These are phyloP conservation scores for Russula lepida DNA, from an alignment of 768 basidiomycete species.

Conservation along the genomic window DNA sequence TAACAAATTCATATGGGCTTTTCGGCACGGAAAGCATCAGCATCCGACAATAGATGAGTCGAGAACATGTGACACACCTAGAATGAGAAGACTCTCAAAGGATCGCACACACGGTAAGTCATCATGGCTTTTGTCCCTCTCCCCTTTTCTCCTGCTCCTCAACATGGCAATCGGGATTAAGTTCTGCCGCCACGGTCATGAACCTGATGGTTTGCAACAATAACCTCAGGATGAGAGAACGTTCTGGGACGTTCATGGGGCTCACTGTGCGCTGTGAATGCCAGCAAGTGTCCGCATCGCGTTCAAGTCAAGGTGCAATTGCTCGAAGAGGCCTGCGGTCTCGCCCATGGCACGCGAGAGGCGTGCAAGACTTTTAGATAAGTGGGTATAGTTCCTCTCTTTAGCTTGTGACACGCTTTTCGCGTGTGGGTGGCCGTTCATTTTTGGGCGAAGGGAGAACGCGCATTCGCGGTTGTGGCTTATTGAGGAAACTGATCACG, in stretches of 20 bases:
- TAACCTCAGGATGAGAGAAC: background rate
- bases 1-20: conserved; percentile 3
- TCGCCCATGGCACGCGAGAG: conserved; percentile 61
- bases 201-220: conserved; percentile 29
- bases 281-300: conserved; percentile 76
- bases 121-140: background rate
- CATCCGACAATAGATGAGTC: conserved; percentile 1
- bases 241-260: background rate
- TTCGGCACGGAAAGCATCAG: conserved; percentile 7
- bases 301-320: conserved; percentile 64
- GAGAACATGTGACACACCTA: conserved; percentile 3
- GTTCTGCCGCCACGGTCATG: conserved; percentile 42
- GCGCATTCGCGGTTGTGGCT: background rate
- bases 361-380: conserved; percentile 57
- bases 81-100: background rate
- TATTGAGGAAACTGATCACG: background rate
- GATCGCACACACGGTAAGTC: background rate
- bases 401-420: conserved; percentile 69
- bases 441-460: background rate
- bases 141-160: conserved; percentile 4
- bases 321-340: conserved; percentile 71
- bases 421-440: conserved; percentile 29
- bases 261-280: conserved; percentile 75
- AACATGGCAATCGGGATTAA: conserved; percentile 29
- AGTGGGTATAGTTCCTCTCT: conserved; percentile 71